A percentile compares a stretch with the other conserved stretches of the same genome.
Conservation (phyloP, 805 yeast genomes). For the Vanderwaltozyma polyspora region DNA sequence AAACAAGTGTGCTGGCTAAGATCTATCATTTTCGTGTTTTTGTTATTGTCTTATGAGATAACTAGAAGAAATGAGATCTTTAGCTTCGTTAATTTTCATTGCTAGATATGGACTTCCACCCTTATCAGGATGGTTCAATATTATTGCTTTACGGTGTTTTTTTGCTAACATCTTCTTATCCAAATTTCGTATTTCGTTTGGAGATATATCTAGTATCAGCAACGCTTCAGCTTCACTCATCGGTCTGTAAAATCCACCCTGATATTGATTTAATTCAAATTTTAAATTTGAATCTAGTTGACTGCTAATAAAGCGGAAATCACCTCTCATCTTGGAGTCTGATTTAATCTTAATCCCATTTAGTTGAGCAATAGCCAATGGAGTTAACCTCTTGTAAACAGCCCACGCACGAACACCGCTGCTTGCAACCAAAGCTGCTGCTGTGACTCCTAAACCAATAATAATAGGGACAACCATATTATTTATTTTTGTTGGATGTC, state of each 20-base stretch:
- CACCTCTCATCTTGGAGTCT: slow-evolving; percentile 5
- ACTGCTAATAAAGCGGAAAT: slow-evolving; percentile 10
- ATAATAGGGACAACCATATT: slow-evolving; percentile 25
- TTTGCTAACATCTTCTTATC: slow-evolving; percentile 49
- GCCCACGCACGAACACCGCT: slow-evolving; percentile 26
- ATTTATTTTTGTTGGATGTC: too few species aligned
- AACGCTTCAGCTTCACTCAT: slow-evolving; percentile 69
- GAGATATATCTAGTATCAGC: slow-evolving; percentile 47
- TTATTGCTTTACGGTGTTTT: slow-evolving; percentile 73
- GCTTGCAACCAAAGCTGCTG: slow-evolving; percentile 16
- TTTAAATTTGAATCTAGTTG: slow-evolving; percentile 7
- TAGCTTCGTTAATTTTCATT: slow-evolving; percentile 86
- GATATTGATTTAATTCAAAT: slow-evolving; percentile 23
- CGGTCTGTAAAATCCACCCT: slow-evolving; percentile 52
- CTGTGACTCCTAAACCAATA: slow-evolving; percentile 22
- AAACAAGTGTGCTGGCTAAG: too few species aligned
- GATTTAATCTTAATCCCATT: slow-evolving; percentile 15
- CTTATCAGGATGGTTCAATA: slow-evolving; percentile 86
- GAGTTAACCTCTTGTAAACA: slow-evolving; percentile 18
- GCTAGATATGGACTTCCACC: slow-evolving; percentile 89
- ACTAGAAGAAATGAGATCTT: slow-evolving; percentile 32
- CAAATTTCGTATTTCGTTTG: slow-evolving; percentile 42
- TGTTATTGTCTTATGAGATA: slow-evolving; percentile 1
- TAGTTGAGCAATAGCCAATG: slow-evolving; percentile 19
- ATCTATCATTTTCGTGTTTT: too few species aligned